These are phyloP conservation scores for Beta lomatogona DNA, from an alignment of 179 eudicot species.

Conservation along the genomic window DNA sequence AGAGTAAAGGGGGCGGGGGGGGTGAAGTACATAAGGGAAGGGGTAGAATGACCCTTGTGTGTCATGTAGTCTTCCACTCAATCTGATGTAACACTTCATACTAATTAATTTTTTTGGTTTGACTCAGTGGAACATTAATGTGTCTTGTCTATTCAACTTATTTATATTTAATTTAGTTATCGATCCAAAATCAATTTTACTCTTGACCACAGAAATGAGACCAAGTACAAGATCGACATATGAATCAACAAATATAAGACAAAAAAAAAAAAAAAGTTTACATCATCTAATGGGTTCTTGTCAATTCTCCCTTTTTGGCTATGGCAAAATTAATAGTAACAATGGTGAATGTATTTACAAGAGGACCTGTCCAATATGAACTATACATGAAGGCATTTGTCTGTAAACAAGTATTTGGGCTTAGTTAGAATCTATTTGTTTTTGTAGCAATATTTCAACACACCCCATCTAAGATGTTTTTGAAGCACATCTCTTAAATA, in stretches of 20 bases:
- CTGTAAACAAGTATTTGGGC: not conserved
- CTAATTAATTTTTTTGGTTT: not conserved
- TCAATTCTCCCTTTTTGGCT: no score
- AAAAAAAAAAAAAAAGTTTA: no score
- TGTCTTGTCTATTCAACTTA: not conserved
- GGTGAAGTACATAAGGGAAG: no score
- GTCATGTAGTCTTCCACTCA: no score
- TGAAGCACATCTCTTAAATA: no score
- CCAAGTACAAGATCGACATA: not conserved
- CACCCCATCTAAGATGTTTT: no score
- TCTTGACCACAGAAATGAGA: not conserved
- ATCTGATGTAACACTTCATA: no score
- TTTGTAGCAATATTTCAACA: not conserved
- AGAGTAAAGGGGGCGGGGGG: no score
- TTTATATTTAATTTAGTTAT: not conserved
- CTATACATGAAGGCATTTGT: no score
- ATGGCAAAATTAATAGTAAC: not conserved
- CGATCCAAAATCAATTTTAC: not conserved
- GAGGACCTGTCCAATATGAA: not conserved
- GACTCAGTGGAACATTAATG: not conserved
- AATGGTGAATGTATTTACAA: not conserved
- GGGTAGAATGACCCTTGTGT: no score
- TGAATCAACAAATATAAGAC: not conserved
- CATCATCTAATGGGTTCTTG: no score
- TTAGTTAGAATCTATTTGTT: not conserved